Evolutionary conservation across 495 filamentous ascomycete genomes (phyloP), one percentile per base, ranked within the genome.

Genomic region (Pyrenula massariospora): DNA sequence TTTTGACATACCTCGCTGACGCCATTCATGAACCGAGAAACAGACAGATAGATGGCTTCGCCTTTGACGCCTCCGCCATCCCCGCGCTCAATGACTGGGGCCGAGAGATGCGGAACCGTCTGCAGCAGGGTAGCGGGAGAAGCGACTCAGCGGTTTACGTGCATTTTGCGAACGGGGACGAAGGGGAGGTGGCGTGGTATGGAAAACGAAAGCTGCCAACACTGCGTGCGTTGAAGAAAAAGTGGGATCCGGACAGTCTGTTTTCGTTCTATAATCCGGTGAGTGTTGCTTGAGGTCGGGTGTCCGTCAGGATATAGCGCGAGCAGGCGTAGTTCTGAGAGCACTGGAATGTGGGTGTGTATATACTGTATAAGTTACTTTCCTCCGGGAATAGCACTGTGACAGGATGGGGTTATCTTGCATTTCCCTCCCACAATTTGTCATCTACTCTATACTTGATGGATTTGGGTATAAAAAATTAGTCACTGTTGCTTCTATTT

Each of bases 91-190:
- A 20, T 52, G 8, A 19, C 8, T 19, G 25, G 25, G n/a, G 25
- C 56, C 10, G 51, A 23, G 2, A 49, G 24, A 25, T 62, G 24
- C 59, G 59, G 52, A 58, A 58, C 48, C 54, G 57, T 11, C 60
- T 63, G 24, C 52, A 55, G 25, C 51, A 60, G 15, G 58, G 60
- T 0, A 62, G 56, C 2, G 69, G 70, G 0, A 69, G 63, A 53
- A 24, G 52, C 1, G 54, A 55, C n/a, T 53, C 69, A 2, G 47
- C 60, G 8, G 50, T 61, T 10, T 73, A 71, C 52, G 60, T 73
- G 25, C 71, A 64, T 48, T 75, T 71, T 56, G 66, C 64, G 15
- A 58, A 63, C 48, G 70, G 73, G n/a, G 70, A 76, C 54, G 73
- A 77, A 56, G 61, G 55, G 2, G 59, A 60, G 1, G 66, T 62